A percentile compares a stretch with the other conserved stretches of the same genome.
These are phyloP conservation scores for Drosera spatulata DNA, from an alignment of 179 eudicot genomes.

Conservation along the genomic window DNA sequence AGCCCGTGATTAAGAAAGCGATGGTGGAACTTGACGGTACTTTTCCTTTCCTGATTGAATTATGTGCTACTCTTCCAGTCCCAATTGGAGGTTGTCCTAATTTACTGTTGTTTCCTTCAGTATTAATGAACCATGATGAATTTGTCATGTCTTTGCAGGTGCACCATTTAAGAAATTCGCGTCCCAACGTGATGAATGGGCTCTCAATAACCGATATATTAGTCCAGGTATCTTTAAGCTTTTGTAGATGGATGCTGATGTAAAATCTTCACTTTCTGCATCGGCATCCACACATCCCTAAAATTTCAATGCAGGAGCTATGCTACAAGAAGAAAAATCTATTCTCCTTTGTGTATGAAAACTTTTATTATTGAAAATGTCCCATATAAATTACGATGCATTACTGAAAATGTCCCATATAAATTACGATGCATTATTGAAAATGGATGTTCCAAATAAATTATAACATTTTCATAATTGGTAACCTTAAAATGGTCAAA, in stretches of 20 bases:
- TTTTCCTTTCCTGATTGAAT: not conserved
- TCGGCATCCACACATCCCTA: too few relatives aligned
- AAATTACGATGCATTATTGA: too few relatives aligned
- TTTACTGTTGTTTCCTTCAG: not conserved
- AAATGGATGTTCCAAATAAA: too few relatives aligned
- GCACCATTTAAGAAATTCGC: conserved; percentile 91
- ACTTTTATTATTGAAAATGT: too few relatives aligned
- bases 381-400: too few relatives aligned
- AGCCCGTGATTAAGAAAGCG: conserved; percentile 99
- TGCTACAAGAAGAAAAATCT: too few relatives aligned
- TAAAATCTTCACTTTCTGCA: too few relatives aligned
- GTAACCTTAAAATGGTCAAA: too few relatives aligned
- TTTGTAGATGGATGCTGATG: not conserved
- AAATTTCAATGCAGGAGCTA: too few relatives aligned
- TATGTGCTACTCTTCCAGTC: not conserved
- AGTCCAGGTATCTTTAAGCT: conserved; percentile 63
- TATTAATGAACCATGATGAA: not conserved
- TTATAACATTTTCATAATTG: too few relatives aligned
- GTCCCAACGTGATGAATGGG: conserved; percentile 90
- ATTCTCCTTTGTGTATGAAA: too few relatives aligned
- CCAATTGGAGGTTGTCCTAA: not conserved
- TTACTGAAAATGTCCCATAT: too few relatives aligned
- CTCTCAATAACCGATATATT: conserved; percentile 74
- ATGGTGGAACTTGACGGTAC: conserved; percentile 95
- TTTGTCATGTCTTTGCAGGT: conserved; percentile 28